Evolutionary conservation across 768 basidiomycete genomes (phyloP).

Genomic region (Cyathus striatus): DNA sequence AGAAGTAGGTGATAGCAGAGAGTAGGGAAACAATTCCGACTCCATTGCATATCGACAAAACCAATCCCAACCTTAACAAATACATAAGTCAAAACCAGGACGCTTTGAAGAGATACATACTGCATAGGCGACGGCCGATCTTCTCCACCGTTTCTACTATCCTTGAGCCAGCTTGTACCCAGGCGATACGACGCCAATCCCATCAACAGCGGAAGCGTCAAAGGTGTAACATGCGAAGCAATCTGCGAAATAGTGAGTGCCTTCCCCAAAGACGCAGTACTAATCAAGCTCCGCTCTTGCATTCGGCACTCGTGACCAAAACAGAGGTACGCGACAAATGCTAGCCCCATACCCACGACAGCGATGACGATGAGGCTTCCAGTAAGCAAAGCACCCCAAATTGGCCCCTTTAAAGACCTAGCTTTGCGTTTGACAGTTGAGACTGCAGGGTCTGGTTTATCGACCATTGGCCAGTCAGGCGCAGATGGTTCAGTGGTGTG

Average conservation of each 20-base stretch:
- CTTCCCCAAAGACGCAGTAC: neutral
- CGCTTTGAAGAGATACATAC: neutral
- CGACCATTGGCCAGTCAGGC: too few species aligned
- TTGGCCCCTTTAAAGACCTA: too few species aligned
- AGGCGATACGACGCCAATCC: neutral
- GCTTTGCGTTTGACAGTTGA: too few species aligned
- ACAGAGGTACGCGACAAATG: neutral
- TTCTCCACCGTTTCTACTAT: neutral
- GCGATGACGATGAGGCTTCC: neutral
- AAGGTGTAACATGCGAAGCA: neutral
- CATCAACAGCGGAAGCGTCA: neutral
- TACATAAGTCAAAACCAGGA: neutral
- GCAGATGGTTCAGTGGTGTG: too few species aligned
- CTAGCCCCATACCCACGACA: neutral
- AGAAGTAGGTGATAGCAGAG: too few species aligned
- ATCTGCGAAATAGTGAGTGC: neutral
- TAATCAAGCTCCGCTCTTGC: neutral
- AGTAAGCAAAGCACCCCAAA: neutral
- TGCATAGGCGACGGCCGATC: neutral
- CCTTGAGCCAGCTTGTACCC: neutral
- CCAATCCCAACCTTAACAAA: neutral
- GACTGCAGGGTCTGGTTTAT: too few species aligned
- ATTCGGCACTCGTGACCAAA: neutral
- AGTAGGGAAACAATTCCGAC: neutral
- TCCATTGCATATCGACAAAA: neutral